Evolutionary conservation across 1,284 basidiomycete species (phyloP).

Genomic region (Leccinum angustisporum): DNA sequence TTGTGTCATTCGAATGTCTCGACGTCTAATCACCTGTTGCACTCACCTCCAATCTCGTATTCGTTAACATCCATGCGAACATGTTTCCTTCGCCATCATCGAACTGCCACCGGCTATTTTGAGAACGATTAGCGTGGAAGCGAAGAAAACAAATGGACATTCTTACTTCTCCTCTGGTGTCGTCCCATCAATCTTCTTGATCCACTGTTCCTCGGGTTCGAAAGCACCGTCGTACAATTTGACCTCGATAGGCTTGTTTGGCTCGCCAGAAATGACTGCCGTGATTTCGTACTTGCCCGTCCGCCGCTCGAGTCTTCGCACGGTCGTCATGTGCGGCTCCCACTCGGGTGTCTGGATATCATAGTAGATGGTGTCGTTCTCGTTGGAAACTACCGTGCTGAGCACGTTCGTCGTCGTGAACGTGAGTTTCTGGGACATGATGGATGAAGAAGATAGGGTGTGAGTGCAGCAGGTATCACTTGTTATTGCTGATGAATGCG

Average conservation of each 20-base stretch:
- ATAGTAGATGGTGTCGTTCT: slow-evolving; percentile 41
- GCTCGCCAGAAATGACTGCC: slow-evolving; percentile 37
- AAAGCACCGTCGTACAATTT: slow-evolving; percentile 16
- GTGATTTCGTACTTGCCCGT: slow-evolving; percentile 33
- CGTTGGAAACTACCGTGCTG: slow-evolving; percentile 41
- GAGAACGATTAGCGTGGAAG: neutral
- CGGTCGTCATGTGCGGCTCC: slow-evolving; percentile 39
- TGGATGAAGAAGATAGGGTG: neutral
- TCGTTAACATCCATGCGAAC: slow-evolving; percentile 22
- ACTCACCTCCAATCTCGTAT: slow-evolving; percentile 17
- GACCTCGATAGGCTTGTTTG: slow-evolving; percentile 23
- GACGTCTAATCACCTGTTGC: neutral
- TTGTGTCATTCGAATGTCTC: neutral
- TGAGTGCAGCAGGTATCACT: neutral
- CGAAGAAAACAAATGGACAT: neutral
- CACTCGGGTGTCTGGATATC: slow-evolving; percentile 44
- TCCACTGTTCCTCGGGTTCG: slow-evolving; percentile 16
- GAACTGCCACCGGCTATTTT: slow-evolving; percentile 27
- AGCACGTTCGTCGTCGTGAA: slow-evolving; percentile 41
- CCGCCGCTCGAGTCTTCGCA: slow-evolving; percentile 36
- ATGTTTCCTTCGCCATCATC: slow-evolving; percentile 23
- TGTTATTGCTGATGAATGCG: neutral
- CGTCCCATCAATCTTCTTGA: slow-evolving; percentile 18
- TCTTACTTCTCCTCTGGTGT: slow-evolving; percentile 21
- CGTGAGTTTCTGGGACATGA: slow-evolving; percentile 36